These are phyloP conservation scores for Camillea tinctor DNA, from an alignment of 2,329 filamentous ascomycete genomes.

Conservation along the genomic window DNA sequence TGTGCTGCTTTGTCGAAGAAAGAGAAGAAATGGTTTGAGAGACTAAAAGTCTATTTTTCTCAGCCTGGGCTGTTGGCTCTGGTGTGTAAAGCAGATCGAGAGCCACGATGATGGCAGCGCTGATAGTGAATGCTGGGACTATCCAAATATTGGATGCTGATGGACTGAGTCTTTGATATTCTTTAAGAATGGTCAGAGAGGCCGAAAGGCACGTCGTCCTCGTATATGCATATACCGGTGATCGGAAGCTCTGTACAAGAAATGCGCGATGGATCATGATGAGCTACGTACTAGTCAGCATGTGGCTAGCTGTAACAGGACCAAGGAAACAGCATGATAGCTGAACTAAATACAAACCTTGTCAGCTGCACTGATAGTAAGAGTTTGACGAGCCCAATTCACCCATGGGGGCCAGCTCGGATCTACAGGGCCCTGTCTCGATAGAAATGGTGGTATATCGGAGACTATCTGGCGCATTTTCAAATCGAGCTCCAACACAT, in stretches of 20 bases:
- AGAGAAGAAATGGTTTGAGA: neutral
- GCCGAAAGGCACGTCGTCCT: neutral
- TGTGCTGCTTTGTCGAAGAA: neutral
- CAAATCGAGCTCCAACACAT: neutral
- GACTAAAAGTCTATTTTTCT: neutral
- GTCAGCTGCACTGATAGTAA: neutral
- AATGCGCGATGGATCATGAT: neutral
- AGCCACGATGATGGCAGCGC: neutral
- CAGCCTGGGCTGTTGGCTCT: neutral
- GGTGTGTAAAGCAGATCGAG: neutral
- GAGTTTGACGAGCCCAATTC: neutral
- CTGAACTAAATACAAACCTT: neutral
- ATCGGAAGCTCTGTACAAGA: neutral
- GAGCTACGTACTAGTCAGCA: neutral
- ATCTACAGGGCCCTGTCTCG: neutral
- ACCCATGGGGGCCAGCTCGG: neutral
- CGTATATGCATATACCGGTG: neutral
- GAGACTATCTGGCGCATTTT: neutral
- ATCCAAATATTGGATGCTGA: neutral
- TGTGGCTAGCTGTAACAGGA: neutral
- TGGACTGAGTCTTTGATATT: neutral
- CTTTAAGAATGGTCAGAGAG: neutral
- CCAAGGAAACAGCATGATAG: neutral
- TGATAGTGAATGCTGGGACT: neutral
- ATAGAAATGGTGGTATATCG: neutral